These are phyloP conservation scores for Pyricularia sp. DNA, from an alignment of 2,329 filamentous ascomycete species.

Conservation along the genomic window DNA sequence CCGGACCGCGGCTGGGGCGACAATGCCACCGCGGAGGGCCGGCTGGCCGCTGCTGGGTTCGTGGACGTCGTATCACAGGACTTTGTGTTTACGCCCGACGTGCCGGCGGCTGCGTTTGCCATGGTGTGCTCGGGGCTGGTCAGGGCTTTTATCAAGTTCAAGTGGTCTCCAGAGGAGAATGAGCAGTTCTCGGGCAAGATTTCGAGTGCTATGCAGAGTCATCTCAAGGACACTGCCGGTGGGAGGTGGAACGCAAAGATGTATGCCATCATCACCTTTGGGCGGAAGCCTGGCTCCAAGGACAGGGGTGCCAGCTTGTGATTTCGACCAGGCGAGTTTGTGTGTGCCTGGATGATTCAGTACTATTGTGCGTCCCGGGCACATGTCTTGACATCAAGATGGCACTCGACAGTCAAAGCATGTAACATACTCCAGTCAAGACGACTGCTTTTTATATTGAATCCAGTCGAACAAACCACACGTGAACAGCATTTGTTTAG, in stretches of 20 bases:
- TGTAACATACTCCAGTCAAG: too few species aligned
- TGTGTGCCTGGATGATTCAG: too few species aligned
- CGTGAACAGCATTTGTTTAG: too few species aligned
- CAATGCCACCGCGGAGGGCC: not conserved
- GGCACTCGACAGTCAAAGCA: too few species aligned
- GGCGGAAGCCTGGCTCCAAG: not conserved
- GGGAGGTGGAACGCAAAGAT: not conserved
- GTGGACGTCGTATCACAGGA: not conserved
- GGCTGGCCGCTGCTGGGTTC: not conserved
- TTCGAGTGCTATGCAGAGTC: not conserved
- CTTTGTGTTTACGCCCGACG: not conserved
- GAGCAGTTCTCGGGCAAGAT: not conserved
- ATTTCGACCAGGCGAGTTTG: too few species aligned
- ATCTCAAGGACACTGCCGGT: not conserved
- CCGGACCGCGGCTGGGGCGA: not conserved
- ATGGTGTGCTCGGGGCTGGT: not conserved
- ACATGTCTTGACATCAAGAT: too few species aligned
- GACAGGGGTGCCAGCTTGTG: too few species aligned
- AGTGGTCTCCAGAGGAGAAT: constrained; percentile 1
- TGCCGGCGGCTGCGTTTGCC: not conserved
- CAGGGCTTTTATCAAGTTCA: not conserved
- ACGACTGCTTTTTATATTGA: too few species aligned
- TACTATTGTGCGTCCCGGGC: too few species aligned
- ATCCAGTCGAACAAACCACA: too few species aligned
- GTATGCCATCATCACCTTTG: not conserved